Evolutionary conservation across 2,329 filamentous ascomycete species (phyloP), one percentile per base, ranked within the genome.

Genomic region (Metarhizium guizhouense): DNA sequence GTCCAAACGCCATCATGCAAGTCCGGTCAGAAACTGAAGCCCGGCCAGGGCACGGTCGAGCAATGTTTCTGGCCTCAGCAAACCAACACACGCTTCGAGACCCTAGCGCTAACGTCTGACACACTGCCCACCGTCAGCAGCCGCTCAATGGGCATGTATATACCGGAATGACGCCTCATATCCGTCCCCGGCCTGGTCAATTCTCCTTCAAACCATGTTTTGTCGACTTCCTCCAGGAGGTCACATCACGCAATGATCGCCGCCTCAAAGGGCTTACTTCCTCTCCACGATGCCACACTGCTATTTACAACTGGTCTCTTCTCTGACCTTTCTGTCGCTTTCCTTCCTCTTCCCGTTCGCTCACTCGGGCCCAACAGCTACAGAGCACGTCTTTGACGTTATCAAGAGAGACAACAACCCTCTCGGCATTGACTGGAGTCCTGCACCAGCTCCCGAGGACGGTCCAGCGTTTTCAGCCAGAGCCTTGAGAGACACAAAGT

Each of bases 401-500:
- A 30, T 2, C 43, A 54, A 67, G 51, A 64, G 63, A 58, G 56
- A 65, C 61, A 68, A 61, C 63, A 65, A 69, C 55, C 64, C 64
- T 58, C 72, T 82, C 54, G 65, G 71, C 59, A 78, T 83, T 65
- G 76, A 82, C 32, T 56, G 51, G 57, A 54, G 34, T 18, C 49
- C 51, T 64, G 78, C 83, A 38, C 82, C 83, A 47, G 70, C 82
- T 53, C 77, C 82, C 56, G 78, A 83, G 69, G 74, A 84, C 70
- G 82, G 82, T 7, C 80, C 85, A 56, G 74, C 80, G 8, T 68
- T 84, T 48, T 84, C 84, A 45, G 76, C 76, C 55, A 71, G 77
- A 63, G 81, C 85, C 42, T 69, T 83, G 51, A 76, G 83, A 63
- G 78, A 91, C 67, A 74, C 74, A 60, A 72, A 78, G 18, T 83